These are phyloP conservation scores for Termitomyces titanicus DNA, from an alignment of 768 basidiomycete species.

Conservation along the genomic window DNA sequence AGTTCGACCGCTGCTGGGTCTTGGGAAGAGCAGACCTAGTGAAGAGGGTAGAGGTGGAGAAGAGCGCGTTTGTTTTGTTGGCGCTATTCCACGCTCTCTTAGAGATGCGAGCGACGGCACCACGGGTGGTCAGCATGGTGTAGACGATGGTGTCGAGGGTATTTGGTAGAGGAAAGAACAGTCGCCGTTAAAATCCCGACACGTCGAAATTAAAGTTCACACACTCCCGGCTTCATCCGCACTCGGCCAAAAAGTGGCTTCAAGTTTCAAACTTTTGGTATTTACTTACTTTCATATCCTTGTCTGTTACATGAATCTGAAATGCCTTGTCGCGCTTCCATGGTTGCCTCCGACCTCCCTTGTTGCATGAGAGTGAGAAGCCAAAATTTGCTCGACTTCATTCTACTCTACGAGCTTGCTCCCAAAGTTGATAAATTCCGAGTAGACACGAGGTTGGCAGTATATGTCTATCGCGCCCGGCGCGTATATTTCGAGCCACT, in stretches of 20 bases:
- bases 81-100: slow-evolving; percentile 76
- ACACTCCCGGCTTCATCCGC: slow-evolving; percentile 48
- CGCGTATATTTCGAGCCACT: no score
- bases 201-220: slow-evolving; percentile 46
- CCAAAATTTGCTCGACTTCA: no score
- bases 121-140: slow-evolving; percentile 85
- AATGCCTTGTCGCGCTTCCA: no score
- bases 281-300: no score
- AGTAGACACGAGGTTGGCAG: no score
- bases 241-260: not conserved
- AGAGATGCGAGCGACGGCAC: slow-evolving; percentile 82
- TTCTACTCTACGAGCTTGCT: no score
- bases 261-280: no score
- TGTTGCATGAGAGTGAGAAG: no score
- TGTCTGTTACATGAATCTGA: no score
- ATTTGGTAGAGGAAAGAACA: slow-evolving; percentile 22
- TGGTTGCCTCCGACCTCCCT: no score
- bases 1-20: slow-evolving; percentile 40
- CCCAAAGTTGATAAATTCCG: no score
- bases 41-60: slow-evolving; percentile 68
- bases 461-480: no score
- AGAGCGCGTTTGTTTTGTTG: slow-evolving; percentile 75
- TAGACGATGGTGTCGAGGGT: slow-evolving; percentile 26
- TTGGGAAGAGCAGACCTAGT: slow-evolving; percentile 49
- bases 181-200: slow-evolving; percentile 32